A percentile compares a stretch with the other conserved stretches of the same genome.
Conservation (phyloP, 139 green algal genomes). For the Chlorella sp. region DNA sequence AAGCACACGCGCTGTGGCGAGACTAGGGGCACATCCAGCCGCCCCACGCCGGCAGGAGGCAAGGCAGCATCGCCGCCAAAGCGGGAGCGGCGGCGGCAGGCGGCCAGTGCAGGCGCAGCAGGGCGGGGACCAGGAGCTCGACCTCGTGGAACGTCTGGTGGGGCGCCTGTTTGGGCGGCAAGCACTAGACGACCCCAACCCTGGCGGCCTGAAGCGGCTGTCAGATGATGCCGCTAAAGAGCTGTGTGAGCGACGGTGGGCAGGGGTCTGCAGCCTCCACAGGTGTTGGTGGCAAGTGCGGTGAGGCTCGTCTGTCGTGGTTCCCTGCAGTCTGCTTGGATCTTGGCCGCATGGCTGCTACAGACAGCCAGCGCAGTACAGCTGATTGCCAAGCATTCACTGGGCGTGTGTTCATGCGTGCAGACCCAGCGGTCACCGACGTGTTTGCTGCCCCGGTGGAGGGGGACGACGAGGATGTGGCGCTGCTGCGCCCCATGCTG, state of each 20-base stretch:
- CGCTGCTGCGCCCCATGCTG: conserved; percentile 68
- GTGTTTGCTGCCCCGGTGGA: conserved; percentile 59
- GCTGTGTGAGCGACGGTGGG: conserved; percentile 35
- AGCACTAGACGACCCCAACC: conserved; percentile 62
- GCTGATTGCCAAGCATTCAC: no score
- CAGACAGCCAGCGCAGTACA: no score
- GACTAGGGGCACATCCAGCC: background rate
- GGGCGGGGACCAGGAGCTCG: conserved; percentile 37
- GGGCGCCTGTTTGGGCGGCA: conserved; percentile 69
- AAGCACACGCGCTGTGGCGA: background rate
- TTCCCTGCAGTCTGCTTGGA: background rate
- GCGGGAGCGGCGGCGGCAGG: background rate
- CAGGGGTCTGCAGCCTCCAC: background rate
- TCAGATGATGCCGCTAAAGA: conserved; percentile 50
- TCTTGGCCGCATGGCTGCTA: background rate
- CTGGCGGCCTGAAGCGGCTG: conserved; percentile 74
- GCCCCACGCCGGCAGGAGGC: background rate
- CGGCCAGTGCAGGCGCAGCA: background rate
- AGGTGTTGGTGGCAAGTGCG: background rate
- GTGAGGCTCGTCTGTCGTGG: background rate
- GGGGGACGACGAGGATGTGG: conserved; percentile 52
- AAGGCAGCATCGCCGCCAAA: background rate
- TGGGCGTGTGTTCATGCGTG: background rate
- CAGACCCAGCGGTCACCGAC: conserved; percentile 56
- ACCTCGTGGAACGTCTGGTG: conserved; percentile 62